Percentiles rank a stretch among this genome's conserved stretches.
Evolutionary conservation across 208 protist species (phyloP).

Genomic region (Herpetomonas tarakana): DNA sequence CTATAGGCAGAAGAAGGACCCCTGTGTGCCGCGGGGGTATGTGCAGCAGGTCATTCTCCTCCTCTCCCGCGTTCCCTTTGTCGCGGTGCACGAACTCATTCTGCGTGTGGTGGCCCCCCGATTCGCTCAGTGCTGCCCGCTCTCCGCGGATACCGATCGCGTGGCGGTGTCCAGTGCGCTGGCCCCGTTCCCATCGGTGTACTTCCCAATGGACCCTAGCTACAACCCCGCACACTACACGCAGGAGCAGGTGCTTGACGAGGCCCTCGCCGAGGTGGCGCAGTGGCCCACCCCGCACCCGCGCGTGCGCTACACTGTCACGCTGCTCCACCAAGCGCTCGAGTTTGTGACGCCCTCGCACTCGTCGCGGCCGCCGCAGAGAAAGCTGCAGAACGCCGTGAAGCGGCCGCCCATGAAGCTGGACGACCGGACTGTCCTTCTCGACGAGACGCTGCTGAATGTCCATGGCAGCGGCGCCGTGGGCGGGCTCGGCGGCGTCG

Average conservation of each 20-base stretch:
- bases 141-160: slow-evolving; percentile 73
- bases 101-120: slow-evolving; percentile 75
- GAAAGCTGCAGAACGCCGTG: slow-evolving; percentile 13
- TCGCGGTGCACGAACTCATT: slow-evolving; percentile 75
- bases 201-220: slow-evolving; percentile 60
- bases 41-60: slow-evolving; percentile 87
- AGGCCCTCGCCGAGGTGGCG: slow-evolving; percentile 60
- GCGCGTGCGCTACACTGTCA: slow-evolving; percentile 64
- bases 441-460: slow-evolving; percentile 4
- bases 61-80: slow-evolving; percentile 72
- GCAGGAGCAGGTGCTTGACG: slow-evolving; percentile 60
- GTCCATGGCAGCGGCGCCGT: background rate
- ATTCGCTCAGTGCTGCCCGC: slow-evolving; percentile 75
- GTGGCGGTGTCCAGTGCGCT: slow-evolving; percentile 61
- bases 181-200: slow-evolving; percentile 47
- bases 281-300: slow-evolving; percentile 81
- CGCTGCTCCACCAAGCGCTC: slow-evolving; percentile 62
- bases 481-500: slow-evolving; percentile 9
- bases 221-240: slow-evolving; percentile 66
- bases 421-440: slow-evolving; percentile 9
- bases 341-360: slow-evolving; percentile 70
- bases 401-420: slow-evolving; percentile 12
- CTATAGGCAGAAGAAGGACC: slow-evolving; percentile 83
- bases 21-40: slow-evolving; percentile 68
- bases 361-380: slow-evolving; percentile 17